phyloP scores from a whole-genome alignment of 1,284 basidiomycete genomes.

The Trametes versicolor region DNA sequence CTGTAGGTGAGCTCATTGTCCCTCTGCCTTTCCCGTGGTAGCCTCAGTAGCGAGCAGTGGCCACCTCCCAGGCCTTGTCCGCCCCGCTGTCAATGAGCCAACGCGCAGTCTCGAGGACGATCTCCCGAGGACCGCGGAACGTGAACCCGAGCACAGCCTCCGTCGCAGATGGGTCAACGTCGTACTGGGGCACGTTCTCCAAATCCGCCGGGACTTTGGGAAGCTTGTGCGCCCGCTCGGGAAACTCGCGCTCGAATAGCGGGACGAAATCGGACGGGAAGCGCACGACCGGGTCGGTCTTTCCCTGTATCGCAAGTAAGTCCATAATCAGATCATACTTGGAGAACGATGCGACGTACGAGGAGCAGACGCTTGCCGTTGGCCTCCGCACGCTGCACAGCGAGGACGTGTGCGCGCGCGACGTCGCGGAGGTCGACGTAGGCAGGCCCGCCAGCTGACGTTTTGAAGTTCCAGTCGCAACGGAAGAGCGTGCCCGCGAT shows the following conservation, averaged over 20 bases:
- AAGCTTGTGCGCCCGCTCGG: slow-evolving; percentile 10
- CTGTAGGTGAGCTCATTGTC: too few species aligned
- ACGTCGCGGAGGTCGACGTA: slow-evolving; percentile 9
- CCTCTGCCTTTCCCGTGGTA: too few species aligned
- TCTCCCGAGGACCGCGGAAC: slow-evolving; percentile 4
- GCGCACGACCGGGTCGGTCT: slow-evolving; percentile 3
- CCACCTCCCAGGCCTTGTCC: slow-evolving; percentile 1
- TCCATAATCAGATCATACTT: too few species aligned
- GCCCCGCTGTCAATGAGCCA: slow-evolving; percentile 9
- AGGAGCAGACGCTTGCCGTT: slow-evolving; percentile 11
- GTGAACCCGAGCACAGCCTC: slow-evolving; percentile 8
- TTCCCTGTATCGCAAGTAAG: neutral
- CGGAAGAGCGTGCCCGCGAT: slow-evolving; percentile 9
- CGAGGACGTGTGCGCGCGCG: slow-evolving; percentile 4
- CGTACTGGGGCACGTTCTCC: slow-evolving; percentile 1
- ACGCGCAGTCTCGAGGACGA: slow-evolving; percentile 3
- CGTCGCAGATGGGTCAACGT: slow-evolving; percentile 14
- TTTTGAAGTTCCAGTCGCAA: slow-evolving; percentile 13
- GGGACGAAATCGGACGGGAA: slow-evolving; percentile 7
- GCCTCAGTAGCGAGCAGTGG: neutral
- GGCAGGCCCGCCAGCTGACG: slow-evolving; percentile 1
- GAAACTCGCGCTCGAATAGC: slow-evolving; percentile 5
- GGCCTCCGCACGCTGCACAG: slow-evolving; percentile 4
- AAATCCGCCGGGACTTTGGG: slow-evolving; percentile 7
- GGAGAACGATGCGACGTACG: neutral